These are phyloP conservation scores for Rhizopogon vulgaris DNA, from an alignment of 768 basidiomycete species.

Conservation along the genomic window DNA sequence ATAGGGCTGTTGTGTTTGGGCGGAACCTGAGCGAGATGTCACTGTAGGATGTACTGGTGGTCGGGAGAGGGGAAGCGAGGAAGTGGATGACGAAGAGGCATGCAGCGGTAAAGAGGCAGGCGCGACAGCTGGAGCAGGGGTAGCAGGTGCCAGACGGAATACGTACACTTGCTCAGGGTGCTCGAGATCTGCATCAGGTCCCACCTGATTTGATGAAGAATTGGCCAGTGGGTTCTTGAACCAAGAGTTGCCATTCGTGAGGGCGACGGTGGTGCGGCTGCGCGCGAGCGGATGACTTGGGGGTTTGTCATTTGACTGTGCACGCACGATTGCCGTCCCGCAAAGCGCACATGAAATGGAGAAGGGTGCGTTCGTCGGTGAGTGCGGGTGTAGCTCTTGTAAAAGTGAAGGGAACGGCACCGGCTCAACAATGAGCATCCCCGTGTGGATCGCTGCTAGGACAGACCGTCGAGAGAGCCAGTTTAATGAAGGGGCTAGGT, in stretches of 20 bases:
- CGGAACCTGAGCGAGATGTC: conserved; percentile 33
- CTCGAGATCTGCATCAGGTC: conserved; percentile 12
- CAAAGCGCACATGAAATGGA: conserved; percentile 75
- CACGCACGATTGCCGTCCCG: conserved; percentile 46
- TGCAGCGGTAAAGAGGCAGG: conserved; percentile 16
- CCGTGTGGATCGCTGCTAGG: conserved; percentile 76
- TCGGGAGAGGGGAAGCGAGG: conserved; percentile 23
- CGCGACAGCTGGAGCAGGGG: conserved; percentile 18
- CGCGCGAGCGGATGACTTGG: conserved; percentile 30
- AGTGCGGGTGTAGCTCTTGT: conserved; percentile 41
- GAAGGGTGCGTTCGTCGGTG: conserved; percentile 37
- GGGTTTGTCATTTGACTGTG: conserved; percentile 17
- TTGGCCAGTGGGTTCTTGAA: conserved; percentile 48
- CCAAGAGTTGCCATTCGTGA: conserved; percentile 49
- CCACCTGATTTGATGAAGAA: conserved; percentile 20
- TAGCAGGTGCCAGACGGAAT: conserved; percentile 49
- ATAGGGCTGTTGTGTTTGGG: conserved; percentile 31
- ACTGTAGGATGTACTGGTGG: conserved; percentile 27
- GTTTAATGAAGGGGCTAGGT: conserved; percentile 88
- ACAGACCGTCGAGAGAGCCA: conserved; percentile 90
- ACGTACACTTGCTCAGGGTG: conserved; percentile 51
- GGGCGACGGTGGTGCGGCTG: conserved; percentile 26
- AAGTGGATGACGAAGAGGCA: conserved; percentile 24
- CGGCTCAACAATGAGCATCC: conserved; percentile 87
- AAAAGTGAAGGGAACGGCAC: conserved; percentile 57